Conservation (phyloP, 441 rosid species). For the Flueggea neowawraea region DNA sequence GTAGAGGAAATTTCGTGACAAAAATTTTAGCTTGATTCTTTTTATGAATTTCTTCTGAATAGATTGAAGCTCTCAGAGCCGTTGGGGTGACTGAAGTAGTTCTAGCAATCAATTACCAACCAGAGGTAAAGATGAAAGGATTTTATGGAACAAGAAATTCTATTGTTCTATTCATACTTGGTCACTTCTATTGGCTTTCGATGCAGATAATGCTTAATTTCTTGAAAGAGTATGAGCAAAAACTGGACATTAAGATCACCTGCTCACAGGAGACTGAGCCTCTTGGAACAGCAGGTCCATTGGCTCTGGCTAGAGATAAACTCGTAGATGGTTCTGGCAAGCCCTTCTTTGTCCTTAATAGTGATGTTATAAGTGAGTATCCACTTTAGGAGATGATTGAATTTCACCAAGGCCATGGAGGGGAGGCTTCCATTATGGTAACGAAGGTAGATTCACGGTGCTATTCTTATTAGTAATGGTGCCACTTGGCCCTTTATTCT, state of each 20-base stretch:
- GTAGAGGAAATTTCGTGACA: too few relatives aligned
- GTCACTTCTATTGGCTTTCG: neutral
- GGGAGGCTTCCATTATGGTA: slow-evolving; percentile 95
- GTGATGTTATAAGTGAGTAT: slow-evolving; percentile 91
- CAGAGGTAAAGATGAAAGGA: slow-evolving; percentile 42
- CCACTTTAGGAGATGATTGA: slow-evolving; percentile 68
- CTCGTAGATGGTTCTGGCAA: slow-evolving; percentile 61
- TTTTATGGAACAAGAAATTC: too few relatives aligned
- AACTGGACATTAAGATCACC: slow-evolving; percentile 73
- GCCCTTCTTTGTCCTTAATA: slow-evolving; percentile 86
- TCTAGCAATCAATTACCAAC: slow-evolving; percentile 84
- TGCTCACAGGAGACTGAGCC: slow-evolving; percentile 96
- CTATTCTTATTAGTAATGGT: neutral
- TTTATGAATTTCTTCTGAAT: slow-evolving; percentile 6
- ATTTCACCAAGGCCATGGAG: slow-evolving; percentile 77
- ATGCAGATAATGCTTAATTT: slow-evolving; percentile 80
- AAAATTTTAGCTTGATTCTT: neutral
- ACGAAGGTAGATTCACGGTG: slow-evolving; percentile 55
- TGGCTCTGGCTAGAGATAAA: slow-evolving; percentile 86
- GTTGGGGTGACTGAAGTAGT: slow-evolving; percentile 85
- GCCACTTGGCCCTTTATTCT: neutral
- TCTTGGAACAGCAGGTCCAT: slow-evolving; percentile 86
- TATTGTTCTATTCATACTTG: too few relatives aligned
- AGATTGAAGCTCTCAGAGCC: slow-evolving; percentile 89
- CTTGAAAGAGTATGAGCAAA: slow-evolving; percentile 69